Base-by-base conservation (phyloP, 1,284 basidiomycete species). In the Fomitopsis palustris region DNA sequence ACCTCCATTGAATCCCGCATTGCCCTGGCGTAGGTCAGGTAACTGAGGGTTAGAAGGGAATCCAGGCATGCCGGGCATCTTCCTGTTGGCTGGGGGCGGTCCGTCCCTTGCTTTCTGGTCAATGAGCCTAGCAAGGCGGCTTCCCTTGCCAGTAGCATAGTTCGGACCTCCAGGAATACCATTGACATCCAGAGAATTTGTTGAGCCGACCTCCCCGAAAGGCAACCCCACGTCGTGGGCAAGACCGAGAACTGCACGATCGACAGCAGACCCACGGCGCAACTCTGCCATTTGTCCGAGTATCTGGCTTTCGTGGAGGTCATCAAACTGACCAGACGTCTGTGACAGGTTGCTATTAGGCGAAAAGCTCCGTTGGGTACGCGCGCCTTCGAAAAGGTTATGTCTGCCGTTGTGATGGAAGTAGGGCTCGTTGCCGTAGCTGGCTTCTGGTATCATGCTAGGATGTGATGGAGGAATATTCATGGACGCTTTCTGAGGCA, bases 61-160 rank as follows among this genome's bases (percentile, higher is more conserved):
- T 21, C 75, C 71, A 51, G 73, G 72, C 6, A 71, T 68, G n/a
- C 72, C 73, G 42, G 75, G 73, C 38, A 70, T 68, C 63, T 84
- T 83, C 21, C 72, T 66, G n/a, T 72, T 64, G 33, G 69, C 62
- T 53, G 67, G 60, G 33, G 70, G 65, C 45, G 61, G 61, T 53
- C 63, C 45, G 7, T 89, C 87, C 63, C 82, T 81, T 35, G 72
- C 70, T 71, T 89, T 91, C n/a, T 79, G 79, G 64, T 92, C 90
- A 62, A 91, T 92, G 70, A 91, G 90, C 69, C 91, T 92, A 33
- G 89, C 90, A 70, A 92, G 88, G 29, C 90, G 84, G 69, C 90
- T 92, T 33, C 89, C 89, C 71, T 86, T 90, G 33, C 77, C 78
- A 38, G 77, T 72, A 17, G 81, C 77, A 67, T 81, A 76, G 42